Evolutionary conservation across 371 early-diverging fungal species (phyloP).

Genomic region (Actinomortierella wolfii): DNA sequence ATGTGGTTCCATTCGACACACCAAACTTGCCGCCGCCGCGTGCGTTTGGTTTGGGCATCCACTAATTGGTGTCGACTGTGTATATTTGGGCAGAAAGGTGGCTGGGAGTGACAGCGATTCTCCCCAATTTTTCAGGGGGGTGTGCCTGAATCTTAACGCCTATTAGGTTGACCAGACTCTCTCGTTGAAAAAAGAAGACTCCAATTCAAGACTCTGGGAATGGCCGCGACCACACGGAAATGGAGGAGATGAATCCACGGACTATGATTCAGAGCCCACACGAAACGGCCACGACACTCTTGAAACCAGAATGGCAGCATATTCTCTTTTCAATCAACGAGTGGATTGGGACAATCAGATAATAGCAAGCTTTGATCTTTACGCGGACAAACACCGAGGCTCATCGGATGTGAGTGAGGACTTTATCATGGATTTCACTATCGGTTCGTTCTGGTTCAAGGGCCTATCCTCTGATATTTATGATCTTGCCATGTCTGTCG

Average conservation of each 20-base stretch:
- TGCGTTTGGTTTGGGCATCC: too few species aligned
- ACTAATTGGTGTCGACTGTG: too few species aligned
- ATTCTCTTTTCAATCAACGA: conserved; percentile 2
- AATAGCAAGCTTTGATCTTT: background rate
- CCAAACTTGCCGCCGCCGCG: too few species aligned
- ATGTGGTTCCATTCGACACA: too few species aligned
- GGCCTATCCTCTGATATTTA: background rate
- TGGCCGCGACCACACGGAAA: background rate
- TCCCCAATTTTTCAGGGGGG: too few species aligned
- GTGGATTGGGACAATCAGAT: conserved; percentile 3
- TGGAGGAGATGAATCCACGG: conserved; percentile 1
- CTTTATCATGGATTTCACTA: conserved; percentile 2
- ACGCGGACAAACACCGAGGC: conserved; percentile 3
- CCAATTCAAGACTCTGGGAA: too few species aligned
- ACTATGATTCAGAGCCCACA: background rate
- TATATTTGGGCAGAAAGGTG: too few species aligned
- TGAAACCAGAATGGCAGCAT: conserved; percentile 1
- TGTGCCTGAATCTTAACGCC: too few species aligned
- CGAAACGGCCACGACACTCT: background rate
- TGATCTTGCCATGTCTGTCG: background rate
- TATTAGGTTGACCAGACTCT: too few species aligned
- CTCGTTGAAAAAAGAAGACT: too few species aligned
- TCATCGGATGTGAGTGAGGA: conserved; percentile 2
- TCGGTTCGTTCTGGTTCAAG: background rate
- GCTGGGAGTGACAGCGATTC: too few species aligned